Conservation (phyloP, 2,329 filamentous ascomycete genomes). For the Clarireedia paspali region DNA sequence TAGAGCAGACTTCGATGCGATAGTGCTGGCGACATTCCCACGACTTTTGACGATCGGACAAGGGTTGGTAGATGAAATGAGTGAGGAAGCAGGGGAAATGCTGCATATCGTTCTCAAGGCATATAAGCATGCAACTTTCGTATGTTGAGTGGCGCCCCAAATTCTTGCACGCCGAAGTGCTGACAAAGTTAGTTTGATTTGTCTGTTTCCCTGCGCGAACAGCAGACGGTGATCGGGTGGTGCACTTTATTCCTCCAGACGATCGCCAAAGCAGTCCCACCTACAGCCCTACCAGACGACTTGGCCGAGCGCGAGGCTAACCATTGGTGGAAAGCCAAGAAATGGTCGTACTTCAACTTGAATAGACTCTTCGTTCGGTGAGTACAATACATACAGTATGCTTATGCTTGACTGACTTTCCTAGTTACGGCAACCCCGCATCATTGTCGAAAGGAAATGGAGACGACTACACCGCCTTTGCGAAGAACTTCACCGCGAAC, state of each 20-base stretch:
- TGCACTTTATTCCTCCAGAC: conserved; percentile 91
- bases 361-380: conserved; percentile 92
- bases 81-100: conserved; percentile 93
- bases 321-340: conserved; percentile 99
- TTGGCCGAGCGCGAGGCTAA: conserved; percentile 82
- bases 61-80: conserved; percentile 82
- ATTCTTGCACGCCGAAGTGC: conserved; percentile 21
- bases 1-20: conserved; percentile 84
- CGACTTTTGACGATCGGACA: conserved; percentile 80
- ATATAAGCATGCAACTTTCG: conserved; percentile 97
- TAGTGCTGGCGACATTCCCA: conserved; percentile 86
- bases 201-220: conserved; percentile 66
- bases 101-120: conserved; percentile 89
- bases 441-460: conserved; percentile 66
- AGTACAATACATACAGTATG: conserved; percentile 21
- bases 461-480: conserved; percentile 71
- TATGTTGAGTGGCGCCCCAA: conserved; percentile 39
- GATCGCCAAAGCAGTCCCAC: conserved; percentile 76
- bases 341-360: conserved; percentile 97
- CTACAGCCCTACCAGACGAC: conserved; percentile 69
- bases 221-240: conserved; percentile 85
- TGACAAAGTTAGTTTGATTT: conserved; percentile 67
- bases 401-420: conserved; percentile 10
- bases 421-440: conserved; percentile 81
- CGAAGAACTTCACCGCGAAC: conserved; percentile 82